phyloP scores from a whole-genome alignment of 1,284 basidiomycete genomes.

The Fomitopsis palustris region DNA sequence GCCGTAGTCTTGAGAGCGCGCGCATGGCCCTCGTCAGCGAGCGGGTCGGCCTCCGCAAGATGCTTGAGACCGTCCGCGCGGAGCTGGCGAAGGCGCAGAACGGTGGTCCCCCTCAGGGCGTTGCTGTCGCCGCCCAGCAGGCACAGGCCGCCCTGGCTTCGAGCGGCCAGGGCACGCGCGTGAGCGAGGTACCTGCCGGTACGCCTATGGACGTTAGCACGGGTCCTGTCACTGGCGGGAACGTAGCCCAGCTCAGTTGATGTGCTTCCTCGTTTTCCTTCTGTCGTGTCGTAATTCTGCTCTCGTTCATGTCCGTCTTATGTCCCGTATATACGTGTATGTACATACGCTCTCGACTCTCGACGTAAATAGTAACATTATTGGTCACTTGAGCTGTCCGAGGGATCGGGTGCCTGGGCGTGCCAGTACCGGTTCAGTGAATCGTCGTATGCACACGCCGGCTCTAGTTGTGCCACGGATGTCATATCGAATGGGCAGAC shows the following conservation, averaged over 20 bases:
- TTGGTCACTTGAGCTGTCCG: not conserved
- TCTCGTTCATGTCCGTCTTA: not conserved
- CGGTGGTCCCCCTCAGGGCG: conserved; percentile 13
- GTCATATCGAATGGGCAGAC: not conserved
- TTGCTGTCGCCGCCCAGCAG: conserved; percentile 28
- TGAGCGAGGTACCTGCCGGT: conserved; percentile 44
- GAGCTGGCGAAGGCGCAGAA: conserved; percentile 54
- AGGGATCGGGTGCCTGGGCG: too few relatives aligned
- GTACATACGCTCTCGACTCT: not conserved
- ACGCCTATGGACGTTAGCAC: conserved; percentile 27
- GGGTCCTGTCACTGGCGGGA: conserved; percentile 30
- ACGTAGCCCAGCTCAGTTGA: conserved; percentile 27
- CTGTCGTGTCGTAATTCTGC: not conserved
- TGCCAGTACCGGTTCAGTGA: too few relatives aligned
- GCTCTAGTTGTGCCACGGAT: not conserved
- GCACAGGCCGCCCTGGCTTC: conserved; percentile 41
- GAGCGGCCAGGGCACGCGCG: conserved; percentile 53
- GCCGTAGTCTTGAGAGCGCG: conserved; percentile 69
- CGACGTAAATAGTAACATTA: not conserved
- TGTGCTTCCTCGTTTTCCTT: not conserved
- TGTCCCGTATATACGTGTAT: not conserved
- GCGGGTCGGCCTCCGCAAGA: conserved; percentile 58
- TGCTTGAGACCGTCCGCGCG: conserved; percentile 57
- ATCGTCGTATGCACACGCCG: too few relatives aligned
- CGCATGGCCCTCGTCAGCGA: conserved; percentile 66